Evolutionary conservation across 140 eudicot species (phyloP).

Genomic region (Oenanthe javanica): DNA sequence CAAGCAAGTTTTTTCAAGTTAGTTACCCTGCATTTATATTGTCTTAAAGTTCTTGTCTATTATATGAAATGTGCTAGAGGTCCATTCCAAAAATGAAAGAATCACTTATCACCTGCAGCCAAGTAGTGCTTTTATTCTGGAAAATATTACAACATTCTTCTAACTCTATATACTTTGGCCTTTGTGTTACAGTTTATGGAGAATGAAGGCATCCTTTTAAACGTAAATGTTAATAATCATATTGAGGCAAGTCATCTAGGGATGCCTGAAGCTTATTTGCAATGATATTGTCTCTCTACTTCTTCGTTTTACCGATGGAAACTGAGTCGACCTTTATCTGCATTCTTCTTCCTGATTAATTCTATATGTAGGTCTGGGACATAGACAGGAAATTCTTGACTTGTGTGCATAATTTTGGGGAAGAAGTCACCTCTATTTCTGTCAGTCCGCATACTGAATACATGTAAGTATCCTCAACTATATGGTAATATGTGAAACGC

Average conservation of each 20-base stretch:
- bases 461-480: constrained; percentile 48
- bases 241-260: constrained; percentile 56
- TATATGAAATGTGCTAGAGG: constrained; percentile 7
- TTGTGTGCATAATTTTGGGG: constrained; percentile 42
- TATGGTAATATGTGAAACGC: constrained; percentile 8
- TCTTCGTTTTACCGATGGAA: not conserved
- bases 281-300: not conserved
- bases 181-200: constrained; percentile 57
- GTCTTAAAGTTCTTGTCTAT: not conserved
- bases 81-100: not conserved
- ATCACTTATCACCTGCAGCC: not conserved
- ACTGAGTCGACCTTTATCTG: constrained; percentile 1
- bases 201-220: constrained; percentile 62
- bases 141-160: not conserved
- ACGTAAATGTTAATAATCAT: constrained; percentile 52
- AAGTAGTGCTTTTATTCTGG: constrained; percentile 9
- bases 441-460: constrained; percentile 60
- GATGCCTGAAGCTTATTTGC: constrained; percentile 12
- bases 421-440: constrained; percentile 67
- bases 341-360: not conserved
- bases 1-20: constrained; percentile 79
- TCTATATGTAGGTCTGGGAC: constrained; percentile 75
- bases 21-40: constrained; percentile 6
- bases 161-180: constrained; percentile 6
- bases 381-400: constrained; percentile 38